Evolutionary conservation across 495 filamentous ascomycete species (phyloP), one percentile per base, ranked within the genome.

Genomic region (Lasiosphaeria ovina): DNA sequence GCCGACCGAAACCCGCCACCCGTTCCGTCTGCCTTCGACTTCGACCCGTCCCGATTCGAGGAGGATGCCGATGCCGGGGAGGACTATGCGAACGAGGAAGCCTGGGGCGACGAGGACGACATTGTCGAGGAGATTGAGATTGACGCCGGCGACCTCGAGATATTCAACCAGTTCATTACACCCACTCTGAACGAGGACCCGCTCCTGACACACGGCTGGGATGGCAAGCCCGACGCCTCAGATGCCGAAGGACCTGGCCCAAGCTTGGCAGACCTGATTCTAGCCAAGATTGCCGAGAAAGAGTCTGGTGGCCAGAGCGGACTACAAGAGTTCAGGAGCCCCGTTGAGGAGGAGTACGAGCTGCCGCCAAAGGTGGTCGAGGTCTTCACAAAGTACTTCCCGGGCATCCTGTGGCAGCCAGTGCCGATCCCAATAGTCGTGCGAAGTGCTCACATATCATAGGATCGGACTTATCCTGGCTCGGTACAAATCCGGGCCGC

Each of bases 221-320:
- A 76, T 53, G 53, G 63, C 34, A 74, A 75, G 24, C 51, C 73
- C 48, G 71, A 68, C 35, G 75, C 75, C 67, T n/a, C 71, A 72
- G 76, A 79, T 48, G 76, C 82, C 45, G 77, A 79, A 58, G 78
- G 77, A 10, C 76, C 80, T 51, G 82, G 85, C 10, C 91, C 89
- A 55, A 93, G 96, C 67, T 80, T 99, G 53, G 90, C 95, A 35
- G 94, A 94, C 66, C 74, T 98, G 54, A 97, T 97, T 55, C 76
- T 99, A 12, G 85, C 91, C 65, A 96, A 95, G 76, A 99, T 99
- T 66, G 92, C 92, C 10, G 87, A 88, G 60, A 89, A 94, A 68
- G 95, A 99, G 78, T 88, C 90, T 1, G 84, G 79, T 12, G 79
- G 85, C 62, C 73, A 81, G 6, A 66, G 63, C 35, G 67, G 59